Conservation (phyloP, 2,329 filamentous ascomycete species). For the Monosporascus sp. region DNA sequence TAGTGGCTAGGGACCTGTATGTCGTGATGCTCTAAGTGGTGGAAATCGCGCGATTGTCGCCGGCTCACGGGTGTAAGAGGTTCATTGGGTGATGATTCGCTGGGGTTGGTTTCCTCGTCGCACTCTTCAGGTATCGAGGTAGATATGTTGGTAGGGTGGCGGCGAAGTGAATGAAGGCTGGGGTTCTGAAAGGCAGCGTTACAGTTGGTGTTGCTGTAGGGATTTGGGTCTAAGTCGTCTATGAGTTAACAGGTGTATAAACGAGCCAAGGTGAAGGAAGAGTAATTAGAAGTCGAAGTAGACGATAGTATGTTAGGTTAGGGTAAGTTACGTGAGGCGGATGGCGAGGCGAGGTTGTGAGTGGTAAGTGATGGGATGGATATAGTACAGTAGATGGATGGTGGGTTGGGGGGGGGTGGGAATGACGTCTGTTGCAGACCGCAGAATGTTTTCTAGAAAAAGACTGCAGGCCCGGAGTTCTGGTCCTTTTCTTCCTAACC, state of each 20-base stretch:
- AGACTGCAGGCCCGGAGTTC: background rate
- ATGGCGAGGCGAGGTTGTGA: background rate
- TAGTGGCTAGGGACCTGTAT: constrained; percentile 6
- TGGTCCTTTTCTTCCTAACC: background rate
- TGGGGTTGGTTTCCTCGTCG: constrained; percentile 49
- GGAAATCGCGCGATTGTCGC: constrained; percentile 51
- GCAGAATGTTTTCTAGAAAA: background rate
- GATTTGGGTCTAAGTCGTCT: too few species aligned
- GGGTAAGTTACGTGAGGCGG: background rate
- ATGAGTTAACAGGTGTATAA: too few species aligned
- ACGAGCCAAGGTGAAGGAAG: too few species aligned
- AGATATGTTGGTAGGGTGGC: constrained; percentile 44
- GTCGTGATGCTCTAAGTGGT: constrained; percentile 35
- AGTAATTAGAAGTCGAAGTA: background rate
- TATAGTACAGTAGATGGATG: background rate
- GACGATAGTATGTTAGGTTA: background rate
- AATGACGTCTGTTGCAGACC: background rate
- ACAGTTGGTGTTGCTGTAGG: constrained; percentile 11
- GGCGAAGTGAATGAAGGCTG: constrained; percentile 34
- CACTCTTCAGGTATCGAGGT: constrained; percentile 51
- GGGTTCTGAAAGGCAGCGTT: constrained; percentile 24
- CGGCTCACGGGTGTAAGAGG: constrained; percentile 57
- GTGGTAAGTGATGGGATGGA: background rate
- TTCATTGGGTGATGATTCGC: constrained; percentile 50
- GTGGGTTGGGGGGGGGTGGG: background rate